A percentile compares a stretch with the other conserved stretches of the same genome.
phyloP scores from a whole-genome alignment of 441 rosid species.

The Geranium incanum region DNA sequence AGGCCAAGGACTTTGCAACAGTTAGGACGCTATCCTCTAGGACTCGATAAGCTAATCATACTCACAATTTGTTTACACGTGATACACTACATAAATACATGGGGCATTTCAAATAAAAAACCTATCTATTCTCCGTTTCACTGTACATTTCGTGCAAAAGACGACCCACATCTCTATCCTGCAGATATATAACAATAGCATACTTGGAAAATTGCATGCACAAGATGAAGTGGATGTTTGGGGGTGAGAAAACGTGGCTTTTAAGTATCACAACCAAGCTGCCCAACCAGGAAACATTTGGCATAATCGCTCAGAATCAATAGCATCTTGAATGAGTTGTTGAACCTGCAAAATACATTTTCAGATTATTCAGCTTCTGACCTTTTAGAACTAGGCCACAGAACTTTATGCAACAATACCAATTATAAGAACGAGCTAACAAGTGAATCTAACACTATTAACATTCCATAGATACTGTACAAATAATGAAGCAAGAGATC shows the following conservation, averaged over 20 bases:
- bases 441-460: background rate
- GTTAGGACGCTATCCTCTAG: too few species aligned
- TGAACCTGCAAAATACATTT: conserved; percentile 46
- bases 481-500: background rate
- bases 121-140: background rate
- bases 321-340: conserved; percentile 94
- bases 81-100: background rate
- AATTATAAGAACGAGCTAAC: background rate
- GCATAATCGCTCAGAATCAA: conserved; percentile 70
- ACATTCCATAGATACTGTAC: background rate
- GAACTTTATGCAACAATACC: background rate
- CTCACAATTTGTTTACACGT: background rate
- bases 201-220: background rate
- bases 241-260: background rate
- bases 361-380: background rate
- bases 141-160: background rate
- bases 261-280: conserved; percentile 57
- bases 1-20: too few species aligned
- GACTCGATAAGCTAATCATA: too few species aligned
- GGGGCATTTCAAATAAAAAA: background rate
- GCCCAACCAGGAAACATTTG: conserved; percentile 98
- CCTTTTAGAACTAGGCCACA: background rate
- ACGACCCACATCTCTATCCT: background rate
- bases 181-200: background rate
- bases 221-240: background rate